Evolutionary conservation across 2,329 filamentous ascomycete genomes (phyloP).

Genomic region (Thielaviopsis ethacetica): DNA sequence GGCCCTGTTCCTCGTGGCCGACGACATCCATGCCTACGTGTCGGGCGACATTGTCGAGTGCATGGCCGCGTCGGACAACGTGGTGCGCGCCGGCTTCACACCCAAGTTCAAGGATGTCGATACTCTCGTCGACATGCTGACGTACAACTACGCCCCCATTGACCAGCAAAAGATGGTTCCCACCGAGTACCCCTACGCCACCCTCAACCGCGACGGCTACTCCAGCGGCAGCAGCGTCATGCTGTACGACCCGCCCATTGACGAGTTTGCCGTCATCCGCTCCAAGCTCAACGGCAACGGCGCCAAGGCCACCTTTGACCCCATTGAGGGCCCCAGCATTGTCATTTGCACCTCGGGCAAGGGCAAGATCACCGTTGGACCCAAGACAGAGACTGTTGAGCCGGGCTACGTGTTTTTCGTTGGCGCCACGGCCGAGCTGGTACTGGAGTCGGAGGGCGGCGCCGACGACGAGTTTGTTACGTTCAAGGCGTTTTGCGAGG

Average conservation of each 20-base stretch:
- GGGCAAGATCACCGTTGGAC: constrained; percentile 72
- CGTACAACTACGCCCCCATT: constrained; percentile 89
- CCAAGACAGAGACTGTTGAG: constrained; percentile 58
- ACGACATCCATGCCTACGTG: constrained; percentile 93
- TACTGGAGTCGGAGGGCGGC: constrained; percentile 50
- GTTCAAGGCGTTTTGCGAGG: constrained; percentile 89
- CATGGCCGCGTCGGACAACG: constrained; percentile 98
- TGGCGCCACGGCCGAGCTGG: constrained; percentile 69
- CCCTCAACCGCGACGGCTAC: constrained; percentile 68
- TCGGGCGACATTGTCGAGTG: constrained; percentile 94
- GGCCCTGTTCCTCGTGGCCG: constrained; percentile 87
- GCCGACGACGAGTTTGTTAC: constrained; percentile 60
- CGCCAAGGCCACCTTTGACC: constrained; percentile 76
- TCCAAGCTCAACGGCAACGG: constrained; percentile 54
- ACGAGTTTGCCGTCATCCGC: constrained; percentile 84
- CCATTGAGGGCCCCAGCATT: constrained; percentile 76
- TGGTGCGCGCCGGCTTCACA: constrained; percentile 91
- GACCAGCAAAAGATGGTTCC: constrained; percentile 87
- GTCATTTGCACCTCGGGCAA: constrained; percentile 75
- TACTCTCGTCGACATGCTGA: constrained; percentile 79
- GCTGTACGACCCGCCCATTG: constrained; percentile 89
- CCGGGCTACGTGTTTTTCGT: constrained; percentile 70
- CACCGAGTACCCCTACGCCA: constrained; percentile 69
- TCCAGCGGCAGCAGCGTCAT: constrained; percentile 54
- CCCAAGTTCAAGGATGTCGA: constrained; percentile 96